phyloP scores from a whole-genome alignment of 768 basidiomycete genomes.

The Sarcodon aspratus region DNA sequence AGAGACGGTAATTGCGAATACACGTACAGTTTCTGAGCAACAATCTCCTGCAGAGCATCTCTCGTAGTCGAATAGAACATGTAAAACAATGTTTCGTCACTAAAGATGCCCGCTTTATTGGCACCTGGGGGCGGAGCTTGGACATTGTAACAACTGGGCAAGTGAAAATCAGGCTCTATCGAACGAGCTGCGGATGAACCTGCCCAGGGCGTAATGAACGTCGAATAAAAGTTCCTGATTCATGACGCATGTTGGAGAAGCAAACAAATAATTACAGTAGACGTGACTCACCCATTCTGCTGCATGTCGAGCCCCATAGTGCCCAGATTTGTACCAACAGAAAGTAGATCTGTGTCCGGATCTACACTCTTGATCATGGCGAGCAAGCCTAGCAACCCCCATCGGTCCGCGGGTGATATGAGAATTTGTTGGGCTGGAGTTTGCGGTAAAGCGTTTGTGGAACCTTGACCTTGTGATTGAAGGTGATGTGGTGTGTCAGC shows the following conservation, averaged over 20 bases:
- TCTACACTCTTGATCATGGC: constrained; percentile 83
- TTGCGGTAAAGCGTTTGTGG: constrained; percentile 41
- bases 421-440: constrained; percentile 92
- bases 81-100: constrained; percentile 95
- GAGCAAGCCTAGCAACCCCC: constrained; percentile 82
- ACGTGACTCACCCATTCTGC: constrained; percentile 57
- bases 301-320: constrained; percentile 89
- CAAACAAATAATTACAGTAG: neutral
- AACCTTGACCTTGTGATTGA: constrained; percentile 22
- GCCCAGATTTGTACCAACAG: constrained; percentile 84
- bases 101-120: constrained; percentile 71
- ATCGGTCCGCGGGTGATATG: constrained; percentile 86
- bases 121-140: constrained; percentile 79
- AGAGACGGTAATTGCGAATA: constrained; percentile 6
- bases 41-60: constrained; percentile 89
- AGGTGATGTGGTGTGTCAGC: constrained; percentile 15
- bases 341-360: constrained; percentile 69
- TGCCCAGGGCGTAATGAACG: constrained; percentile 95
- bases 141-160: constrained; percentile 89
- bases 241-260: constrained; percentile 3
- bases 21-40: constrained; percentile 88
- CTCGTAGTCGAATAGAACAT: constrained; percentile 94
- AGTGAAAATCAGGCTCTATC: constrained; percentile 86
- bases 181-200: constrained; percentile 77
- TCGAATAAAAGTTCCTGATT: constrained; percentile 72